phyloP scores from a whole-genome alignment of 2,329 filamentous ascomycete genomes.

The Zasmidium citrigriseum region DNA sequence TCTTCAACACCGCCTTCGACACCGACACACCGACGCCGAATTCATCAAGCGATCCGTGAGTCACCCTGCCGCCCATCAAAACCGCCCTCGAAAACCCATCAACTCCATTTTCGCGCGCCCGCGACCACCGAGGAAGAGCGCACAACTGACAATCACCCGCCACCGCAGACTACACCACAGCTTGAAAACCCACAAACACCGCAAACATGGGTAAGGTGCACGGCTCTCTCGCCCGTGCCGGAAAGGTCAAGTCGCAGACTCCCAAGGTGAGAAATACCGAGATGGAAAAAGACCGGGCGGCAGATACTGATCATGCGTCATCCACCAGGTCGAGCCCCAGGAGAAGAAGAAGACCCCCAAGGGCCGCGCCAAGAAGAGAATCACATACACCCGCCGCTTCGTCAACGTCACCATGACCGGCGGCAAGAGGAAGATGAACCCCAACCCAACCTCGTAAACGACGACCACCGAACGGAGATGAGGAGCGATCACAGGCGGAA shows the following conservation, averaged over 20 bases:
- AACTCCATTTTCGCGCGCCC: neutral
- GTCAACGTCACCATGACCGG: conserved; percentile 97
- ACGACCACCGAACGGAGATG: conserved; percentile 8
- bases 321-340: conserved; percentile 73
- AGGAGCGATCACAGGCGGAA: neutral
- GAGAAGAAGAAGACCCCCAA: conserved; percentile 98
- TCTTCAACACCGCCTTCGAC: conserved; percentile 13
- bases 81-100: neutral
- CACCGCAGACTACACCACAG: conserved; percentile 20
- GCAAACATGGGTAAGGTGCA: conserved; percentile 88
- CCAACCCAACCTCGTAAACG: conserved; percentile 71
- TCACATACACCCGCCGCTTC: conserved; percentile 95
- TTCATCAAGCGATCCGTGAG: conserved; percentile 22
- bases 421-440: conserved; percentile 99
- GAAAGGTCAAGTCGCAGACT: conserved; percentile 97
- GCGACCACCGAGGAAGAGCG: conserved; percentile 5
- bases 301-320: conserved; percentile 8
- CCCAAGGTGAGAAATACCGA: conserved; percentile 68
- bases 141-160: conserved; percentile 20
- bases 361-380: conserved; percentile 96
- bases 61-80: conserved; percentile 10
- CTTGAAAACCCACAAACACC: conserved; percentile 31
- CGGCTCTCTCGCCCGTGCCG: conserved; percentile 91
- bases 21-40: conserved; percentile 14
- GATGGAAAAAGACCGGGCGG: conserved; percentile 1